phyloP scores from a whole-genome alignment of 257 asterid species.

The Nicotiana tabacum region DNA sequence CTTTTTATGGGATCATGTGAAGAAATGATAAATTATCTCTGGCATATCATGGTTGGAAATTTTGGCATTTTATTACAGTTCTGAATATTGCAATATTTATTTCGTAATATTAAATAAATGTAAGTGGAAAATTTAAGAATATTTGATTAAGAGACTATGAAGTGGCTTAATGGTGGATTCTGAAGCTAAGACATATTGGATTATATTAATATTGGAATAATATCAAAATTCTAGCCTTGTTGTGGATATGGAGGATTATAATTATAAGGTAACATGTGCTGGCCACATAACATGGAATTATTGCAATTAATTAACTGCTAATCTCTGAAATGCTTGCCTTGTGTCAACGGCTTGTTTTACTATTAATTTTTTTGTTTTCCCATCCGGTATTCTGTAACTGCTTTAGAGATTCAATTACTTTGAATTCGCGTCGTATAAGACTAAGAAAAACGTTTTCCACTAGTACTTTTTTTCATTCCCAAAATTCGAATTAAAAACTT shows the following conservation, averaged over 20 bases:
- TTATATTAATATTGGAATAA: constrained; percentile 4
- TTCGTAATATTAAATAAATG: not conserved
- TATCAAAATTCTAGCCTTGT: not conserved
- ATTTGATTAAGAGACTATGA: not conserved
- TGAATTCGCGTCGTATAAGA: too few relatives aligned
- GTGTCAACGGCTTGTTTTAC: not conserved
- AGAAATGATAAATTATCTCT: constrained; percentile 7
- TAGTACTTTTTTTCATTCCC: too few relatives aligned
- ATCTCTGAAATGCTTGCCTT: not conserved
- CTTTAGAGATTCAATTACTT: too few relatives aligned
- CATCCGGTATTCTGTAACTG: too few relatives aligned
- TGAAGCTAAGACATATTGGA: not conserved
- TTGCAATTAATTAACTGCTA: not conserved
- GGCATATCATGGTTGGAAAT: constrained; percentile 8
- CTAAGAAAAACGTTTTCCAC: too few relatives aligned
- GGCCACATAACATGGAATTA: constrained; percentile 17
- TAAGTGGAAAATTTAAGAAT: constrained; percentile 5
- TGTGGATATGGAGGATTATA: constrained; percentile 11
- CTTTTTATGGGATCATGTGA: constrained; percentile 39
- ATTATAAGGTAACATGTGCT: constrained; percentile 20
- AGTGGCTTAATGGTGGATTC: constrained; percentile 19
- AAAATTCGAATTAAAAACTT: too few relatives aligned
- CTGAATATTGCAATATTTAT: not conserved
- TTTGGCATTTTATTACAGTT: constrained; percentile 8
- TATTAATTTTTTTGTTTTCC: too few relatives aligned